Conservation (phyloP, 2,329 filamentous ascomycete species). For the Aspergillus pseudoterreus region DNA sequence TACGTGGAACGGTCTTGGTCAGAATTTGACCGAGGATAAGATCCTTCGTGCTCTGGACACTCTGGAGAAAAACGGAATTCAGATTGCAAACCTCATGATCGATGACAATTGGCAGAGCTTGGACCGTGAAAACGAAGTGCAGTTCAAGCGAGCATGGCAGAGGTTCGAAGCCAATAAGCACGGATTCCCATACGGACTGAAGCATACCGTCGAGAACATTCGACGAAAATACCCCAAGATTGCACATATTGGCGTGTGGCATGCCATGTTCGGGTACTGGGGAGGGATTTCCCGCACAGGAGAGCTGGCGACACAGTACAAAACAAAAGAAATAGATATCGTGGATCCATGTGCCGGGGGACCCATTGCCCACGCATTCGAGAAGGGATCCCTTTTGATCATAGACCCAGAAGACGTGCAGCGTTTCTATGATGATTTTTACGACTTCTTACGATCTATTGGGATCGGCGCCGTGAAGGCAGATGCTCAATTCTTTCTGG, state of each 20-base stretch:
- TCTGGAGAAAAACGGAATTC: conserved; percentile 68
- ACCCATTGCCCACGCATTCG: conserved; percentile 21
- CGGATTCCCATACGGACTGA: conserved; percentile 77
- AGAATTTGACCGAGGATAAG: conserved; percentile 75
- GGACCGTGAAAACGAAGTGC: conserved; percentile 51
- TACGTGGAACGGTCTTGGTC: conserved; percentile 92
- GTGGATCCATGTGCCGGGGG: conserved; percentile 53
- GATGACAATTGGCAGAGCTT: conserved; percentile 96
- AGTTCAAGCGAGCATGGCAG: conserved; percentile 61
- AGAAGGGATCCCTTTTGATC: conserved; percentile 59
- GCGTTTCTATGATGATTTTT: conserved; percentile 87
- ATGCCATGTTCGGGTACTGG: conserved; percentile 86
- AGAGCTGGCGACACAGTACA: conserved; percentile 72
- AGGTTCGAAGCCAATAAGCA: conserved; percentile 80
- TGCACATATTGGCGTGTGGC: conserved; percentile 88
- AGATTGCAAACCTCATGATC: conserved; percentile 82
- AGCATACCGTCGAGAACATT: conserved; percentile 65
- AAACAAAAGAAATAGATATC: conserved; percentile 60
- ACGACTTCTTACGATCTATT: conserved; percentile 67
- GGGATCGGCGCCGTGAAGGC: conserved; percentile 89
- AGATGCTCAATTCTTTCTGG: conserved; percentile 86
- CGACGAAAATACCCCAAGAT: conserved; percentile 67
- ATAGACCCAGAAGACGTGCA: conserved; percentile 70
- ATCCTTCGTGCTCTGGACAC: conserved; percentile 71
- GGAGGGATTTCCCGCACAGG: conserved; percentile 76